Evolutionary conservation across 163 green algal species (phyloP).

Genomic region (Chlamydomonas reinhardtii): DNA sequence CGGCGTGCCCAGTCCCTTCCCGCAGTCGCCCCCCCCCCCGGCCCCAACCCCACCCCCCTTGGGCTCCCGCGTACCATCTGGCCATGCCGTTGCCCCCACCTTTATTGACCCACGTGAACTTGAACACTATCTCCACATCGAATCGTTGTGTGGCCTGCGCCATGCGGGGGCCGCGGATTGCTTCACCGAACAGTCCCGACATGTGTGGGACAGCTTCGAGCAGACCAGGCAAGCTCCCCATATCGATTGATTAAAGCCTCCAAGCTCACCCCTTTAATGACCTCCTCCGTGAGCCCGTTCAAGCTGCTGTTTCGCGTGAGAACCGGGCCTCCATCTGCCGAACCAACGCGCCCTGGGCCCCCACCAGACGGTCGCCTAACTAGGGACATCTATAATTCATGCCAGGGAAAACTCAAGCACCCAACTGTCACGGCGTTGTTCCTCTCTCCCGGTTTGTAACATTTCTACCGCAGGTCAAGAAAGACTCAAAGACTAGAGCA

Average conservation of each 20-base stretch:
- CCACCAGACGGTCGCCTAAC: background rate
- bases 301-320: conserved; percentile 22
- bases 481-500: no score
- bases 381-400: no score
- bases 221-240: no score
- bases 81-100: background rate
- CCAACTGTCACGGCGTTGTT: no score
- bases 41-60: background rate
- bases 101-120: conserved; percentile 25
- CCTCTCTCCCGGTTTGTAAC: no score
- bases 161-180: background rate
- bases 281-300: conserved; percentile 20
- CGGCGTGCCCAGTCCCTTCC: no score
- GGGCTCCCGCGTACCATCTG: no score
- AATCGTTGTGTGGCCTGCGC: conserved; percentile 8
- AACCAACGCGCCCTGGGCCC: background rate
- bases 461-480: no score
- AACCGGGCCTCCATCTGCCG: conserved; percentile 2
- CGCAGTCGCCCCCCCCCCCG: no score
- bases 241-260: no score
- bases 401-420: no score
- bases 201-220: background rate
- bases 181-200: no score
- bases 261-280: conserved; percentile 13
- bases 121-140: conserved; percentile 53